Evolutionary conservation across 2,329 filamentous ascomycete genomes (phyloP), one percentile per base, ranked within the genome.

Genomic region (Fusarium miscanthi): DNA sequence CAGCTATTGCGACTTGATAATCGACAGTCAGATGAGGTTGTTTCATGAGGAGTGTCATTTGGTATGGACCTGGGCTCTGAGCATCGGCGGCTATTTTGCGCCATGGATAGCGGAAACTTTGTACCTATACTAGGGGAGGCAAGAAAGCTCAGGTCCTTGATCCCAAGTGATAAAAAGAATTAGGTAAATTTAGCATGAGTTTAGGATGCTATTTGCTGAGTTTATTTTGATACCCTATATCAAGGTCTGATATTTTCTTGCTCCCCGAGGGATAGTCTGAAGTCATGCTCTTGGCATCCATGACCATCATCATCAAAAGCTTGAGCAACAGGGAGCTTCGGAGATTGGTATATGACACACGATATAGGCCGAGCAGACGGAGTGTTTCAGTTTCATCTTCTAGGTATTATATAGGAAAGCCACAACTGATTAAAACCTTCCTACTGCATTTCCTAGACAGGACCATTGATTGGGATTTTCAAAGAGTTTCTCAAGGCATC

Each of bases 91-190:
- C 56, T 60, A 73, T 70, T 60, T 69, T 54, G 46, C 51, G 66
- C 65, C 59, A 60, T 42, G 25, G 41, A 42, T 61, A 72, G 69
- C 19, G 46, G 59, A 67, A 72, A 72, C 59, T 46, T 56, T 65
- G 48, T 57, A 40, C 23, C 27, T 30, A 30, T 30, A 30, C 27
- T 30, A 30, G 27, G 27, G 6, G 27, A 30, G 27, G 6, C 27
- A 30, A 30, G 27, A 30, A 30, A 30, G 8, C 7, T 30, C 27
- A 30, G 27, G 27, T 30, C 27, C 27, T 30, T 30, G 27, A 30
- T 30, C 27, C 7, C 8, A 30, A 30, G 27, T 30, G 27, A 30
- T 30, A 30, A 30, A 30, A 30, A 30, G 27, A 30, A 30, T 30
- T 30, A 30, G 27, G 27, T 30, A 30, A 30, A 30, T 30, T 30